phyloP scores from a whole-genome alignment of 2,329 filamentous ascomycete genomes.

The Cladophialophora immunda region DNA sequence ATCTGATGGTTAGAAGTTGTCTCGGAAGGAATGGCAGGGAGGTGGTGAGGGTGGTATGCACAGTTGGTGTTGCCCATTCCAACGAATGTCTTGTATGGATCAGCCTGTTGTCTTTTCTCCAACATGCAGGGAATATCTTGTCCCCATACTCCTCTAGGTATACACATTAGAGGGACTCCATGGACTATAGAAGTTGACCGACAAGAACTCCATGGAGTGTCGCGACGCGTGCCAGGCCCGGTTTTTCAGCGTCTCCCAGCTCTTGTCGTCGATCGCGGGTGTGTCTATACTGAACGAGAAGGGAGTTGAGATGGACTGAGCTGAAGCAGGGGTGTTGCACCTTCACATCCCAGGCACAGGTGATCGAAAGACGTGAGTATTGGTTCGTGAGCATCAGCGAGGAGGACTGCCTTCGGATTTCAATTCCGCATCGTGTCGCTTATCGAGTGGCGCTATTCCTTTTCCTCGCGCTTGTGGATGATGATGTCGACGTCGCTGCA shows the following conservation, averaged over 20 bases:
- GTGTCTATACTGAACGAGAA: no score
- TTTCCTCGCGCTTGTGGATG: neutral
- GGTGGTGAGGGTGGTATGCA: neutral
- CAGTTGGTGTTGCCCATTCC: no score
- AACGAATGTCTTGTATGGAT: neutral
- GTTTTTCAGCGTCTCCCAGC: no score
- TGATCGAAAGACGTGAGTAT: no score
- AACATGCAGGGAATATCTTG: neutral
- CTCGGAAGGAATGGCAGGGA: no score
- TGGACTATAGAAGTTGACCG: neutral
- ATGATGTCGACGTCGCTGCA: neutral
- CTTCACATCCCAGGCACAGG: no score
- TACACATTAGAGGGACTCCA: neutral
- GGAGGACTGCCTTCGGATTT: conserved; percentile 14
- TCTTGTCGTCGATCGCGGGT: no score
- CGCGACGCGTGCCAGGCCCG: no score
- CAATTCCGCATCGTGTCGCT: conserved; percentile 5
- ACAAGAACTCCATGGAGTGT: neutral
- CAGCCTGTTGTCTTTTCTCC: neutral
- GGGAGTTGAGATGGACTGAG: no score
- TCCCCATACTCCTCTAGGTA: neutral
- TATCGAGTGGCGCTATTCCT: neutral
- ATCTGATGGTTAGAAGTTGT: no score
- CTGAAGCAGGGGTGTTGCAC: no score
- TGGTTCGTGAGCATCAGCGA: no score